A percentile compares a stretch with the other conserved stretches of the same genome.
phyloP scores from a whole-genome alignment of 306 rosid genomes.

The Acacia confusa region DNA sequence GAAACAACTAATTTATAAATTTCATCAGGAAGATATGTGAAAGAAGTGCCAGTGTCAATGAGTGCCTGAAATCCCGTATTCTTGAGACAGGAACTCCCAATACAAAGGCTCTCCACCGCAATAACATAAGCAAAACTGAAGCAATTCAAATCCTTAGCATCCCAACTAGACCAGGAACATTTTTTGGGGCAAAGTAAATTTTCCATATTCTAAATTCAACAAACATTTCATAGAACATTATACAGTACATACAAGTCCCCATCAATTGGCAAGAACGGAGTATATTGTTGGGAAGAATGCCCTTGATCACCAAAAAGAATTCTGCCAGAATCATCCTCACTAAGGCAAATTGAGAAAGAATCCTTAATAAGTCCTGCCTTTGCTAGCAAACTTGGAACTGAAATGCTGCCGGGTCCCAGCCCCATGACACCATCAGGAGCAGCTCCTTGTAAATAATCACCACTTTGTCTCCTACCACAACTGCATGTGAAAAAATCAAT shows the following conservation, averaged over 20 bases:
- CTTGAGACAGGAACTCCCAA: constrained; percentile 54
- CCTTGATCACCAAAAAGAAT: constrained; percentile 69
- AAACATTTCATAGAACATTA: neutral
- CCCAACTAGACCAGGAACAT: constrained; percentile 19
- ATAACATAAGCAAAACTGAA: constrained; percentile 45
- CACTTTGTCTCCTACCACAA: constrained; percentile 67
- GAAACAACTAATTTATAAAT: constrained; percentile 42
- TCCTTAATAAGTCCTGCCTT: constrained; percentile 54
- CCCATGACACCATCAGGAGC: constrained; percentile 77
- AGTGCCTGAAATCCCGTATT: constrained; percentile 44
- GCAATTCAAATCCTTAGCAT: constrained; percentile 28
- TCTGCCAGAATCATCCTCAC: constrained; percentile 59
- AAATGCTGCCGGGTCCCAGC: constrained; percentile 63
- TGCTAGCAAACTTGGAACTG: constrained; percentile 67
- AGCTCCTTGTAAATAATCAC: constrained; percentile 59
- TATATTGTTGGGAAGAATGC: constrained; percentile 45
- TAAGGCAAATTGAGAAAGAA: constrained; percentile 61
- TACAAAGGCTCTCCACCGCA: constrained; percentile 56
- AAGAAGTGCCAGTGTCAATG: constrained; percentile 61
- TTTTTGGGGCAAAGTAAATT: neutral
- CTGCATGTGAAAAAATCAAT: constrained; percentile 34
- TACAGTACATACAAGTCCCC: constrained; percentile 48
- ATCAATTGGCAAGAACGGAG: constrained; percentile 46
- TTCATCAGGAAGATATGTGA: constrained; percentile 56
- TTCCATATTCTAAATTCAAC: constrained; percentile 12